Evolutionary conservation across 2,329 filamentous ascomycete species (phyloP), one percentile per base, ranked within the genome.

Genomic region (Ceratocystis colombiana): DNA sequence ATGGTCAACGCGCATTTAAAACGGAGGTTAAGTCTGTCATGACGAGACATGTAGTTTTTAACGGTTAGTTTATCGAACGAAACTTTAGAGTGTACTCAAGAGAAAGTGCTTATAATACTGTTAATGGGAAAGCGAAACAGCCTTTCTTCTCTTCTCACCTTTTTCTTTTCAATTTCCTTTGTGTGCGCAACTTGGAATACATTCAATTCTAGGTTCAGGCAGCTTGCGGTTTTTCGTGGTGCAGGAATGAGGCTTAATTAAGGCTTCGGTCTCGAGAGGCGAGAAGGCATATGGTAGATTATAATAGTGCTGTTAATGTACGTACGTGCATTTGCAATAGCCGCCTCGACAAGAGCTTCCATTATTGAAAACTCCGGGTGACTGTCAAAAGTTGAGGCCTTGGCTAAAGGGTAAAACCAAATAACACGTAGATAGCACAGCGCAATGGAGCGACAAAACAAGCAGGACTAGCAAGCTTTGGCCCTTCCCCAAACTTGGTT

Each of bases 401-500:
- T 59, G 28, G 15, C n/a, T 6, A 53, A 53, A 25, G 17, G 15
- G 6, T 37, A 6, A 37, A 20, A 30, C n/a, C 2, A 37, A 20
- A 8, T 5, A 20, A 33, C 25, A 25, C 25, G 33, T 55, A 59
- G 53, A 57, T 57, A 20, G 53, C 12, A 17, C 7, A 33, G 37
- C 28, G 17, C 20, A 10, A 48, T 41, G 20, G 48, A 28, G 48
- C 22, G 22, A 17, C 28, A 57, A 57, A 12, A n/a, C 48, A 25
- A 59, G 28, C 10, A 41, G 37, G 12, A 41, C 37, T 41, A 37
- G 28, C 25, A 37, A 59, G 55, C 55, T 33, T 59, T 59, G 55
- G n/a, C 55, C 28, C 30, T 59, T 59, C 55, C 25, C 28, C 55
- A 59, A 59, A 8, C 12, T n/a, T 59, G 55, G 55, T 20, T 59